Evolutionary conservation across 139 green algal genomes (phyloP).

Genomic region (Chlamydomonas asymmetrica): DNA sequence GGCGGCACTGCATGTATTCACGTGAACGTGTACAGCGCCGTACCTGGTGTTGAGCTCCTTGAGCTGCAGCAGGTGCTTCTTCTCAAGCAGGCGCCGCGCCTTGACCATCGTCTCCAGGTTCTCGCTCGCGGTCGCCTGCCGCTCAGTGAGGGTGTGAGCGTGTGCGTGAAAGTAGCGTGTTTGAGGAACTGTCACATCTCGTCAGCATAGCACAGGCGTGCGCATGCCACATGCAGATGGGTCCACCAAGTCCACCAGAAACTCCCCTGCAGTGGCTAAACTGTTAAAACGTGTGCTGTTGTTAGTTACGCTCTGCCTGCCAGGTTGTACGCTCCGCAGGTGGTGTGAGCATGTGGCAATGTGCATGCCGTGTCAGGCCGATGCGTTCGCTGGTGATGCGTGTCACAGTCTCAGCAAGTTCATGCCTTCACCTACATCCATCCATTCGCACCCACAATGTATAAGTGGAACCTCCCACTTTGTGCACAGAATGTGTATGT

Average conservation of each 20-base stretch:
- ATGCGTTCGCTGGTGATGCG: too few species aligned
- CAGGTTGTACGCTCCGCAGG: too few species aligned
- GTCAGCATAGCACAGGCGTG: background rate
- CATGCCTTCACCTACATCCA: too few species aligned
- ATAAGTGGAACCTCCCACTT: too few species aligned
- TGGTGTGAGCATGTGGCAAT: too few species aligned
- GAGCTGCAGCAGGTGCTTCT: constrained; percentile 27
- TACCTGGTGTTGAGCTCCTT: constrained; percentile 29
- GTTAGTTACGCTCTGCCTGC: background rate
- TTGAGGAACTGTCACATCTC: background rate
- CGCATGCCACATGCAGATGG: background rate
- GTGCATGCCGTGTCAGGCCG: too few species aligned
- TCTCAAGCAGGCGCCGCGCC: constrained; percentile 5
- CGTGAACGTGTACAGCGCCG: background rate
- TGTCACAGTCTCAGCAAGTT: too few species aligned
- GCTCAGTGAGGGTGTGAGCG: background rate
- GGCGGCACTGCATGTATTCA: background rate
- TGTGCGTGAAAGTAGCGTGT: constrained; percentile 3
- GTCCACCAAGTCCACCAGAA: background rate
- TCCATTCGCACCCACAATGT: too few species aligned
- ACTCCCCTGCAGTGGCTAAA: background rate
- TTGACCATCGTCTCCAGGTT: constrained; percentile 12
- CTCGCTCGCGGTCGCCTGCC: constrained; percentile 8
- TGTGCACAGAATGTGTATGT: too few species aligned
- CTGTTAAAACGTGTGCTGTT: background rate